These are phyloP conservation scores for Pseudozyma hubeiensis DNA, from an alignment of 1,284 basidiomycete genomes.

Conservation along the genomic window DNA sequence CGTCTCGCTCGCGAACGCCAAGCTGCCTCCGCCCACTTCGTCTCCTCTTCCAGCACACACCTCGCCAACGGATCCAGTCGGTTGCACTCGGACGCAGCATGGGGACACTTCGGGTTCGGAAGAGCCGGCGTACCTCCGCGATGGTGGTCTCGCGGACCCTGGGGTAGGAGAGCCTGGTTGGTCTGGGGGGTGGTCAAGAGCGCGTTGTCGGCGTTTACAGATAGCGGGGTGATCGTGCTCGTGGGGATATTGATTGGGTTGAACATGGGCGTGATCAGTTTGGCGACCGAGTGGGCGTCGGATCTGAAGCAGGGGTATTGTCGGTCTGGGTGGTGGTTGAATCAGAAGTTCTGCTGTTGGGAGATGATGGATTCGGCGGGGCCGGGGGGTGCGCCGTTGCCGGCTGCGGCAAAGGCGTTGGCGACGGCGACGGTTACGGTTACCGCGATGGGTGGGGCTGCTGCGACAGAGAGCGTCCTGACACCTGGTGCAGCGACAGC, in stretches of 20 bases:
- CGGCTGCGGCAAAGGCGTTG: conserved; percentile 42
- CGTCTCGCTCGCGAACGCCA: conserved; percentile 55
- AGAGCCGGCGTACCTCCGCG: conserved; percentile 45
- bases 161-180: conserved; percentile 50
- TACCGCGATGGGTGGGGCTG: conserved; percentile 12
- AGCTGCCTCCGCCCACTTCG: conserved; percentile 44
- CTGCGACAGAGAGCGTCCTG: conserved; percentile 4
- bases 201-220: conserved; percentile 53
- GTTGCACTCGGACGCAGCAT: conserved; percentile 21
- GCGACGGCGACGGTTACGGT: conserved; percentile 41
- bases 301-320: conserved; percentile 98
- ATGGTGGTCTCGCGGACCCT: conserved; percentile 48
- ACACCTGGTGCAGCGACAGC: conserved; percentile 10
- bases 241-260: conserved; percentile 87
- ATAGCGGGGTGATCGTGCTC: conserved; percentile 64
- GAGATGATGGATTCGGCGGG: conserved; percentile 72
- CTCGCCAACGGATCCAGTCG: conserved; percentile 39
- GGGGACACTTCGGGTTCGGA: conserved; percentile 38
- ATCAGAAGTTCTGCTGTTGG: conserved; percentile 98
- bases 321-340: conserved; percentile 96
- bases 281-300: conserved; percentile 96
- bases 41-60: conserved; percentile 48
- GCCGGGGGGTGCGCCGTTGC: conserved; percentile 54
- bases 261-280: conserved; percentile 93
- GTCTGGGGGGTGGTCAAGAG: conserved; percentile 51